These are phyloP conservation scores for Gastrolobium bilobum DNA, from an alignment of 306 rosid genomes.

Conservation along the genomic window DNA sequence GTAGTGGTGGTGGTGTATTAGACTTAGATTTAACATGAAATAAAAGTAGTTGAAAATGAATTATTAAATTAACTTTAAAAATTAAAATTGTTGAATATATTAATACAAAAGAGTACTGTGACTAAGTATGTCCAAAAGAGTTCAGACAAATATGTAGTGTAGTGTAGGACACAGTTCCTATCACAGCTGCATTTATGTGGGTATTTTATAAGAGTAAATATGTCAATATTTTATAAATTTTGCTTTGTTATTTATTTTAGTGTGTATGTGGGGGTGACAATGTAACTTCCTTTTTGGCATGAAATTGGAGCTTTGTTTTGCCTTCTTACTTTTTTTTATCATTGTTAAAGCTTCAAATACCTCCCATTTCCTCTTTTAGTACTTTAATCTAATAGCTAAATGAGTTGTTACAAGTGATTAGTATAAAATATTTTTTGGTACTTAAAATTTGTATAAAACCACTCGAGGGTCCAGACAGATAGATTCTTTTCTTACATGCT, in stretches of 20 bases:
- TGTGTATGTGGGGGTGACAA: background rate
- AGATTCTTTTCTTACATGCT: conserved; percentile 55
- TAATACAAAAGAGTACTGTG: background rate
- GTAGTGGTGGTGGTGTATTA: no score
- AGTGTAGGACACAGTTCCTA: background rate
- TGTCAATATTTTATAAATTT: background rate
- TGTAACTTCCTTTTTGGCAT: conserved; percentile 2
- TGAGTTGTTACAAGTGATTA: background rate
- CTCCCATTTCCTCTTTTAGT: conserved; percentile 19
- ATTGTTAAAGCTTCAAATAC: conserved; percentile 11
- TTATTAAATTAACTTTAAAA: background rate
- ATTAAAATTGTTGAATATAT: background rate
- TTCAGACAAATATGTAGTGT: conserved; percentile 22
- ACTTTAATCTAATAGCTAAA: conserved; percentile 5
- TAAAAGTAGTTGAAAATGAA: background rate
- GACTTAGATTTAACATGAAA: background rate
- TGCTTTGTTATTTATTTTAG: background rate
- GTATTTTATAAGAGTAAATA: background rate
- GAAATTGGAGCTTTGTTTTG: background rate
- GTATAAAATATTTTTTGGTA: background rate
- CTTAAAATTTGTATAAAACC: background rate
- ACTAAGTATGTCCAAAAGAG: background rate
- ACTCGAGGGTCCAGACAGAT: background rate
- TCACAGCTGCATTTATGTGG: conserved; percentile 5
- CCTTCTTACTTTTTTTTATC: background rate